Conservation (phyloP, 208 protist species). For the Zelonia costaricensis region DNA sequence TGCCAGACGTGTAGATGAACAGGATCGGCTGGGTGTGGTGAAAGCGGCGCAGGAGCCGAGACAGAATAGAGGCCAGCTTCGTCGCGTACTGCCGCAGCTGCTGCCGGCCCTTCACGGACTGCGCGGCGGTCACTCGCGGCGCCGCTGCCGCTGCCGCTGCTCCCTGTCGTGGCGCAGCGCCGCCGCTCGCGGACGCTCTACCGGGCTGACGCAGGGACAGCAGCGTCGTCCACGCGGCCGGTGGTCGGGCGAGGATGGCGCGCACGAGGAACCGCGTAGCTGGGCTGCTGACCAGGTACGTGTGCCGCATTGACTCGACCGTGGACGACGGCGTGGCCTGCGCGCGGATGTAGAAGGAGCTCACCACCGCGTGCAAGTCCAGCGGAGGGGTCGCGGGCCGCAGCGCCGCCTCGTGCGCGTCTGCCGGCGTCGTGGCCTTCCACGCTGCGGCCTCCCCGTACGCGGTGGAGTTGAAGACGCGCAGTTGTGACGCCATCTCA, state of each 20-base stretch:
- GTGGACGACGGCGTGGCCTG: conserved; percentile 10
- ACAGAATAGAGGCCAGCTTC: conserved; percentile 26
- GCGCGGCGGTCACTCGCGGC: neutral
- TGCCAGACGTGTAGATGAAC: conserved; percentile 90
- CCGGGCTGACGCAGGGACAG: conserved; percentile 8
- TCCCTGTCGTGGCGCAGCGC: neutral
- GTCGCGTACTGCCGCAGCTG: conserved; percentile 24
- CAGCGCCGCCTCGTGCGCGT: neutral
- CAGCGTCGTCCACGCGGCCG: conserved; percentile 20
- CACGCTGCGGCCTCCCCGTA: conserved; percentile 13
- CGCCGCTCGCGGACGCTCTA: neutral
- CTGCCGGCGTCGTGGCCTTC: neutral
- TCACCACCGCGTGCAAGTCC: conserved; percentile 41
- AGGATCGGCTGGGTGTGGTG: conserved; percentile 49
- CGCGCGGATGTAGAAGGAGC: conserved; percentile 17
- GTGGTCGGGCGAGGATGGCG: conserved; percentile 23
- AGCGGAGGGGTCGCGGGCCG: conserved; percentile 19
- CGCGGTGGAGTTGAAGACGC: conserved; percentile 30
- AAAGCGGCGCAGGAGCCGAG: conserved; percentile 36
- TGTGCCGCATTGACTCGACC: conserved; percentile 3
- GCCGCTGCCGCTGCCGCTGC: neutral
- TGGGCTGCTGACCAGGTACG: conserved; percentile 17
- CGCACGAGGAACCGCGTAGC: conserved; percentile 24
- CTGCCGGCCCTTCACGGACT: conserved; percentile 7
- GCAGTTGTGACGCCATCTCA: conserved; percentile 25